Base-by-base conservation (phyloP, 345 rosid genomes). In the Lenwebbia sp. region DNA sequence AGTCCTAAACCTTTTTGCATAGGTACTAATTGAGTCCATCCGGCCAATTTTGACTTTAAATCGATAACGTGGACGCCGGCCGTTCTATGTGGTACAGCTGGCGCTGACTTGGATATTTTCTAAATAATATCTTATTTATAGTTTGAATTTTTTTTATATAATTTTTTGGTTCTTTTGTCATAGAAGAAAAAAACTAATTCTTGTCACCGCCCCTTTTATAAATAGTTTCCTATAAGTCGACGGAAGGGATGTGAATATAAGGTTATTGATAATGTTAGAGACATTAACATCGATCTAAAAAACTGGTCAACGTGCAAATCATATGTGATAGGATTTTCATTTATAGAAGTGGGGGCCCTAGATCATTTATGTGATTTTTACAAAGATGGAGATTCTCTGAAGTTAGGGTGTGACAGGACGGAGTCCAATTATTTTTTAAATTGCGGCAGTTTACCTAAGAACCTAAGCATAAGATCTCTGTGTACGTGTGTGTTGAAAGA, bases 61-160 rank as follows among this genome's bases (percentile, higher is more conserved):
- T 50, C 13, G 4, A 4, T 50, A 0, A 12, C 4, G 3, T 50
- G 14, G 14, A 11, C 12, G 4, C 0, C 13, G 52, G 4, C 4
- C 4, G 14, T 50, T 4, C 4, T 50, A 49, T 10, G 2, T 50
- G 52, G 52, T 4, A 49, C 4, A 13, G 51, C 3, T 11, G 13
- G 51, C 4, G 3, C 13, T 10, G 4, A 50, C 52, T 50, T 50
- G 3, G 4, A 50, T 50, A 50, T 50, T 50, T 50, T 50, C 51
- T 50, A 50, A 50, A 50, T 50, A 50, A 11, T 50, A 50, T 50
- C 14, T 50, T 50, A 50, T 50, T 50, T 50, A 11, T 50, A 50
- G 14, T 50, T 50, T 11, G 13, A 47, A 50, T 50, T 11, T 50
- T 41, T 44, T 50, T 50, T 7, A 10, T 1, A 50, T 50, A 50